Conservation (phyloP, 495 filamentous ascomycete species). For the Aeminium ludgeri region DNA sequence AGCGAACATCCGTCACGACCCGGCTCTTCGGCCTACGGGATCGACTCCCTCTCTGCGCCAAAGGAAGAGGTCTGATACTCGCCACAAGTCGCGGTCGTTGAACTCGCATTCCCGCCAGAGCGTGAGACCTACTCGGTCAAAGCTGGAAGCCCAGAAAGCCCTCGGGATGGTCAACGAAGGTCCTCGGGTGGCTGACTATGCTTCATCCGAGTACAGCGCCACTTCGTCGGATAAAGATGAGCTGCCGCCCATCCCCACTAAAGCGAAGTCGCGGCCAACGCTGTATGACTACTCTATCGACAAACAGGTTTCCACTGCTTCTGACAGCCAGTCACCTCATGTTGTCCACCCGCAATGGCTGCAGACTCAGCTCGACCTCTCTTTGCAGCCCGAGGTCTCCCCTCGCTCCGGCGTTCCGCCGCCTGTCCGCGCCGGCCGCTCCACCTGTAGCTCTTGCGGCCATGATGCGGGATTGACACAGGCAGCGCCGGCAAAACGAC, state of each 20-base stretch:
- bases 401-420: too few species aligned
- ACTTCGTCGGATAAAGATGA: slow-evolving; percentile 8
- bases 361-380: not conserved
- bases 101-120: slow-evolving; percentile 6
- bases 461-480: too few species aligned
- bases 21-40: slow-evolving; percentile 6
- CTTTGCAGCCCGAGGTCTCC: not conserved
- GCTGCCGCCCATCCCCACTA: not conserved
- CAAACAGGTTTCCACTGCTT: too few species aligned
- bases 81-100: slow-evolving; percentile 4
- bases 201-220: slow-evolving; percentile 13
- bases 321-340: too few species aligned
- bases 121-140: slow-evolving; percentile 1
- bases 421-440: too few species aligned
- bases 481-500: too few species aligned
- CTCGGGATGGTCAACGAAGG: slow-evolving; percentile 2
- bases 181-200: slow-evolving; percentile 1
- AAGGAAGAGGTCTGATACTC: not conserved
- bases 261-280: too few species aligned
- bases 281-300: too few species aligned
- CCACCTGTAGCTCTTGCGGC: too few species aligned
- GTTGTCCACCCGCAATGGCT: not conserved
- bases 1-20: slow-evolving; percentile 1
- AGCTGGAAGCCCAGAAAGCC: slow-evolving; percentile 1
- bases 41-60: slow-evolving; percentile 7